Percentiles rank a stretch among this genome's conserved stretches.
phyloP scores from a whole-genome alignment of 2,329 filamentous ascomycete species.

The Cytospora leucostoma region DNA sequence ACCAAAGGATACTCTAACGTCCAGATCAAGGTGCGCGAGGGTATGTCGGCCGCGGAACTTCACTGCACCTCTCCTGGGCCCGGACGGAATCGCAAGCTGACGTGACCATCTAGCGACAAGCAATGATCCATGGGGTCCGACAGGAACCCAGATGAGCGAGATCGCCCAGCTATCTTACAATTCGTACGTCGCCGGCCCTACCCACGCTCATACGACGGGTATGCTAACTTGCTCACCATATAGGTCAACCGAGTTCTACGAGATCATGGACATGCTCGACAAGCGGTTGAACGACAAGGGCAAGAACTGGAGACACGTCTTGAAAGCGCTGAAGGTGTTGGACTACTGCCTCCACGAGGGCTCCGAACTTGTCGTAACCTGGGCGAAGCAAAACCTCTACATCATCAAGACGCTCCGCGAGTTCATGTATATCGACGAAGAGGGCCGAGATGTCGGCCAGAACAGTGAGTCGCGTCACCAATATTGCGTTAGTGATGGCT shows the following conservation, averaged over 20 bases:
- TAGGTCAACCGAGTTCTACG: constrained; percentile 95
- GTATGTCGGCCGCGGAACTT: constrained; percentile 51
- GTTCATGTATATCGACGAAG: constrained; percentile 95
- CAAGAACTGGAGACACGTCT: constrained; percentile 98
- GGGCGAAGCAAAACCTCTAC: constrained; percentile 97
- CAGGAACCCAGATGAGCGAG: constrained; percentile 97
- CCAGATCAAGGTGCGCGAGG: constrained; percentile 98
- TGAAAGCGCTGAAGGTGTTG: constrained; percentile 95
- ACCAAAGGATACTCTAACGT: constrained; percentile 97
- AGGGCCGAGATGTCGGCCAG: constrained; percentile 91
- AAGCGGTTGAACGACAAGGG: constrained; percentile 98
- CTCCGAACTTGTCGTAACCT: constrained; percentile 93
- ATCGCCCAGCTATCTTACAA: constrained; percentile 98
- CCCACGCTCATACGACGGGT: neutral
- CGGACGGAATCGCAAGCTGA: constrained; percentile 33
- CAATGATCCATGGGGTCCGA: constrained; percentile 98
- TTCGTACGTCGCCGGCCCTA: constrained; percentile 63
- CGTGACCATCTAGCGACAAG: constrained; percentile 73
- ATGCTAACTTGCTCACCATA: constrained; percentile 14
- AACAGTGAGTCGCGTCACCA: constrained; percentile 66
- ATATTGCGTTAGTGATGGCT: too few species aligned
- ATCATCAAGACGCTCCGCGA: constrained; percentile 98
- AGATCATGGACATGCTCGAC: constrained; percentile 99
- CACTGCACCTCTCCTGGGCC: constrained; percentile 9
- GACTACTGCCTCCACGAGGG: constrained; percentile 98